phyloP scores from a whole-genome alignment of 345 rosid genomes.

The Heritiera fomes region DNA sequence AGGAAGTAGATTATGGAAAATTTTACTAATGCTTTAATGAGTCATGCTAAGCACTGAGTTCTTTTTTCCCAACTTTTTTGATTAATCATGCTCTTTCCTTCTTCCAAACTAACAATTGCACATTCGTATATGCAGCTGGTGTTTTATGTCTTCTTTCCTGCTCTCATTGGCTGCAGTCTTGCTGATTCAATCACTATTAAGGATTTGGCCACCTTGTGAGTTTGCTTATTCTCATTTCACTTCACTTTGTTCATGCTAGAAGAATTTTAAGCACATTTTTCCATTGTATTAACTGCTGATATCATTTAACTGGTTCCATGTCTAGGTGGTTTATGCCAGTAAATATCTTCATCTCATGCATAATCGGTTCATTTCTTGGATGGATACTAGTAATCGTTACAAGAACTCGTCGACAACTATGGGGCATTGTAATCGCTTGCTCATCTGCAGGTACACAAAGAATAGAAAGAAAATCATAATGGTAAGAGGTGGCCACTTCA shows the following conservation, averaged over 20 bases:
- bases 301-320: not conserved
- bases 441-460: conserved; percentile 43
- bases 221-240: not conserved
- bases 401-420: conserved; percentile 36
- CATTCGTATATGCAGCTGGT: conserved; percentile 25
- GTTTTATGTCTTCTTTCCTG: conserved; percentile 35
- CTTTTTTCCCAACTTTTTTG: too few relatives aligned
- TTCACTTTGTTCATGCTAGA: not conserved
- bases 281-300: not conserved
- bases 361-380: conserved; percentile 39
- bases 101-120: not conserved
- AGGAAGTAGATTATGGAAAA: too few relatives aligned
- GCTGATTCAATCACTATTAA: conserved; percentile 33
- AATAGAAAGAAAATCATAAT: not conserved
- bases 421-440: conserved; percentile 47
- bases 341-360: conserved; percentile 34
- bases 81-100: too few relatives aligned
- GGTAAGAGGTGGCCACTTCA: not conserved
- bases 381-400: conserved; percentile 41
- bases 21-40: too few relatives aligned
- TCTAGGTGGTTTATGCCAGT: conserved; percentile 61
- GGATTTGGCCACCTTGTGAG: conserved; percentile 33
- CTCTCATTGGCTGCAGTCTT: conserved; percentile 32
- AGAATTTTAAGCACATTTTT: not conserved
- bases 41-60: too few relatives aligned